Evolutionary conservation across 2,329 filamentous ascomycete species (phyloP).

Genomic region (Grosmannia huntii): DNA sequence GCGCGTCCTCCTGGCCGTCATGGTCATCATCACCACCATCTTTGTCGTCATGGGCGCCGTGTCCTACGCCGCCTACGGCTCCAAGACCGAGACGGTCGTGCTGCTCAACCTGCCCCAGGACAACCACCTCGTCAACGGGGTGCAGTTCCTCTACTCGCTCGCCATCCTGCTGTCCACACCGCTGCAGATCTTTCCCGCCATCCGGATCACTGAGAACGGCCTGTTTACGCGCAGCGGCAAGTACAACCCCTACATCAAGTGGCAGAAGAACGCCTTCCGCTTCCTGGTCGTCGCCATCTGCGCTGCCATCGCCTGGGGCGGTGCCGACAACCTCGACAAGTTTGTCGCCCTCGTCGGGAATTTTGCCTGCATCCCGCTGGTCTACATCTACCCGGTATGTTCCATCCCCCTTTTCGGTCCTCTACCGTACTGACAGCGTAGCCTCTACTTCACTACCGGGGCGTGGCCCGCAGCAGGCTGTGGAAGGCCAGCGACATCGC

Average conservation of each 20-base stretch:
- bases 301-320: constrained; percentile 78
- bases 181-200: constrained; percentile 93
- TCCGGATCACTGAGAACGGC: constrained; percentile 89
- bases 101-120: constrained; percentile 94
- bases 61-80: constrained; percentile 92
- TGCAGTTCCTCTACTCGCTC: constrained; percentile 94
- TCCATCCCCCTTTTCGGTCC: not conserved
- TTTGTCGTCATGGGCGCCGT: constrained; percentile 87
- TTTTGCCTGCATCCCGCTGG: constrained; percentile 93
- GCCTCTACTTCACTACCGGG: constrained; percentile 82
- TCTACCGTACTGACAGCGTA: constrained; percentile 23
- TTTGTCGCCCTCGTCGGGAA: constrained; percentile 94
- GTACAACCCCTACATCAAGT: constrained; percentile 97
- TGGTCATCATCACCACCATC: constrained; percentile 86
- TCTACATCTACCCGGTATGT: constrained; percentile 95
- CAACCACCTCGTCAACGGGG: constrained; percentile 84
- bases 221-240: constrained; percentile 91
- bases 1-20: constrained; percentile 73
- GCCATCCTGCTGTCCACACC: constrained; percentile 95
- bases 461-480: constrained; percentile 54
- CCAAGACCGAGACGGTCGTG: constrained; percentile 89
- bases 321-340: constrained; percentile 88
- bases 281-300: constrained; percentile 87
- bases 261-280: constrained; percentile 96
- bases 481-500: constrained; percentile 61